Conservation (phyloP, 75 land plant genomes). For the Isoetes taiwanensis region DNA sequence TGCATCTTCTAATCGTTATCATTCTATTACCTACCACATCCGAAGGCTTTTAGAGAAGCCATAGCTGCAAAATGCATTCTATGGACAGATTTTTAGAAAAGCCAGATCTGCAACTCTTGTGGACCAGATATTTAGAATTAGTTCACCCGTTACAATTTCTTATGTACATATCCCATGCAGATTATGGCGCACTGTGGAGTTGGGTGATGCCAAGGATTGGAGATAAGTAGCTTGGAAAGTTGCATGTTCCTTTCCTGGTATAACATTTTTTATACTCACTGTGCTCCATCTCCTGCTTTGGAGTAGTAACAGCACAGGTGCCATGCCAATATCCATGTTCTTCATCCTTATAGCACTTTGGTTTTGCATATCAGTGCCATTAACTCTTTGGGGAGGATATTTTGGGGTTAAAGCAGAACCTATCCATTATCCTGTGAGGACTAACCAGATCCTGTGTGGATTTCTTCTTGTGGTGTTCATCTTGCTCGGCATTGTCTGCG, state of each 20-base stretch:
- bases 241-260: constrained; percentile 86
- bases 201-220: constrained; percentile 52
- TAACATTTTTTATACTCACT: constrained; percentile 50
- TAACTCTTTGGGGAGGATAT: constrained; percentile 67
- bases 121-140: too few species aligned
- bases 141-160: too few species aligned
- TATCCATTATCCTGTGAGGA: constrained; percentile 68
- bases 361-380: constrained; percentile 83
- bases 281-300: constrained; percentile 57
- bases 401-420: constrained; percentile 54
- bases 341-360: constrained; percentile 56
- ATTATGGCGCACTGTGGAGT: constrained; percentile 61
- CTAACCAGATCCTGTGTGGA: constrained; percentile 85
- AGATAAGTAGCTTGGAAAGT: constrained; percentile 63
- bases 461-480: constrained; percentile 65
- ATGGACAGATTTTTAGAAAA: too few species aligned
- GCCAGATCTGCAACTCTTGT: too few species aligned
- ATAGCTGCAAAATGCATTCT: too few species aligned
- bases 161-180: too few species aligned
- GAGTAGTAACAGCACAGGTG: constrained; percentile 76
- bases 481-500: constrained; percentile 67
- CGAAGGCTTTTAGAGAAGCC: too few species aligned
- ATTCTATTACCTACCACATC: too few species aligned
- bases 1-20: too few species aligned
- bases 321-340: constrained; percentile 60